Conservation (phyloP, 2,329 filamentous ascomycete genomes). For the Paecilomyces variotii region DNA sequence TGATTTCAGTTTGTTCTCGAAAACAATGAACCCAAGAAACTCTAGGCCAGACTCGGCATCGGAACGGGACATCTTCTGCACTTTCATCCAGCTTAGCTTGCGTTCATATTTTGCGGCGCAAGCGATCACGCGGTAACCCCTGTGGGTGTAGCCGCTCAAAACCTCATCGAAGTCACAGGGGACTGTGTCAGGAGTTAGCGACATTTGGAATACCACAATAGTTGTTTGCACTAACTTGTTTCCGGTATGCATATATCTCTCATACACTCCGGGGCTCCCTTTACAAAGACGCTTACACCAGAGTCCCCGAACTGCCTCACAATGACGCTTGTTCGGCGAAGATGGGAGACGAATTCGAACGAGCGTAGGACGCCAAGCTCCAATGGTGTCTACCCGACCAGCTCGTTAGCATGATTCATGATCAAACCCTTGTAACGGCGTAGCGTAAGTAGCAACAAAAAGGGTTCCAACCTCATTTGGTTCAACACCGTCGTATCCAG, state of each 20-base stretch:
- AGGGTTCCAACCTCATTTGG: not conserved
- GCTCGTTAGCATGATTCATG: conserved; percentile 33
- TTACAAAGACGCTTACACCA: conserved; percentile 84
- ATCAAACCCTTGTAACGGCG: not conserved
- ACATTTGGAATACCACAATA: not conserved
- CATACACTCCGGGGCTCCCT: conserved; percentile 95
- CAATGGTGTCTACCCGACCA: conserved; percentile 41
- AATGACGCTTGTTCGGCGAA: conserved; percentile 86
- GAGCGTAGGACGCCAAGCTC: conserved; percentile 85
- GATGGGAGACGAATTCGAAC: conserved; percentile 91
- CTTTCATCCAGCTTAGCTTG: conserved; percentile 86
- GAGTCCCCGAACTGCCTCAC: conserved; percentile 80
- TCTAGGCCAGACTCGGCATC: conserved; percentile 78
- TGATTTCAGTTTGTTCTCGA: conserved; percentile 96
- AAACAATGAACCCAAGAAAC: conserved; percentile 94
- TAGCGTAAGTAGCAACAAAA: not conserved
- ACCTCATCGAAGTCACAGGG: conserved; percentile 85
- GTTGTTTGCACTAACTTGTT: conserved; percentile 52
- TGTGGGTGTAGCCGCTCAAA: conserved; percentile 83
- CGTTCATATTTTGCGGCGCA: conserved; percentile 84
- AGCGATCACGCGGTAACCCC: conserved; percentile 92
- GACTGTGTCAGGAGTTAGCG: conserved; percentile 40
- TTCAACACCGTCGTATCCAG: conserved; percentile 30
- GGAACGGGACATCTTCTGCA: conserved; percentile 82
- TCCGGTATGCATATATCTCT: conserved; percentile 80